A percentile compares a stretch with the other conserved stretches of the same genome.
phyloP scores from a whole-genome alignment of 306 rosid species.

The Cicer chorassanicum region DNA sequence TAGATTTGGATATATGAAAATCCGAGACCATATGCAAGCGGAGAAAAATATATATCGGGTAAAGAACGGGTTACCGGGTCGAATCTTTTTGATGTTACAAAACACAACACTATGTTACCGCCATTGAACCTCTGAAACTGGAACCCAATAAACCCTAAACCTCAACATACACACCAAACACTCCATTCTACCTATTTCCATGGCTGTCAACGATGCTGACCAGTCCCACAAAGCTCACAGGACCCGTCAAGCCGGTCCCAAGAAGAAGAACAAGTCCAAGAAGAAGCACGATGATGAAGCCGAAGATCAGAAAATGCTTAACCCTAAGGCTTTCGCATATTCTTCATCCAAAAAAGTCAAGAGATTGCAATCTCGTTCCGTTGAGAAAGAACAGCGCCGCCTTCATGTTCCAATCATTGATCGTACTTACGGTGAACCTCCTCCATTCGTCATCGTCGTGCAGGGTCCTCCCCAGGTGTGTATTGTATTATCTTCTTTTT shows the following conservation, averaged over 20 bases:
- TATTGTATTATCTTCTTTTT: not conserved
- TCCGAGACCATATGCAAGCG: no score
- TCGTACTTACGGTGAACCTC: constrained; percentile 79
- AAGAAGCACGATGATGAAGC: constrained; percentile 42
- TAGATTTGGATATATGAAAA: no score
- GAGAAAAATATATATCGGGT: no score
- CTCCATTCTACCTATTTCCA: constrained; percentile 20
- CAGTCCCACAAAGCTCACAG: constrained; percentile 82
- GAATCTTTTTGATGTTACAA: no score
- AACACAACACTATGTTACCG: no score
- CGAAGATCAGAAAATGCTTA: constrained; percentile 54
- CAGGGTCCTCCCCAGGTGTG: constrained; percentile 95
- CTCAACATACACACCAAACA: not conserved
- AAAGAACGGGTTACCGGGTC: no score
- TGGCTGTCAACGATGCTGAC: constrained; percentile 69
- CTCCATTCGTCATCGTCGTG: constrained; percentile 83
- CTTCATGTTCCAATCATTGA: constrained; percentile 79
- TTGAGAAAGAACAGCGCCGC: constrained; percentile 96
- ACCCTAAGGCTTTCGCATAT: constrained; percentile 85
- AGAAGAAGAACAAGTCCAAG: constrained; percentile 52
- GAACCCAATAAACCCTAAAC: constrained; percentile 48
- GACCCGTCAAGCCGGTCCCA: constrained; percentile 74
- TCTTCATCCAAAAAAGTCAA: constrained; percentile 78
- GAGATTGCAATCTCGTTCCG: constrained; percentile 83
- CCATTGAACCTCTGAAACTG: constrained; percentile 12